Conservation (phyloP, 805 yeast species). For the Schizosaccharomyces cryophilus region DNA sequence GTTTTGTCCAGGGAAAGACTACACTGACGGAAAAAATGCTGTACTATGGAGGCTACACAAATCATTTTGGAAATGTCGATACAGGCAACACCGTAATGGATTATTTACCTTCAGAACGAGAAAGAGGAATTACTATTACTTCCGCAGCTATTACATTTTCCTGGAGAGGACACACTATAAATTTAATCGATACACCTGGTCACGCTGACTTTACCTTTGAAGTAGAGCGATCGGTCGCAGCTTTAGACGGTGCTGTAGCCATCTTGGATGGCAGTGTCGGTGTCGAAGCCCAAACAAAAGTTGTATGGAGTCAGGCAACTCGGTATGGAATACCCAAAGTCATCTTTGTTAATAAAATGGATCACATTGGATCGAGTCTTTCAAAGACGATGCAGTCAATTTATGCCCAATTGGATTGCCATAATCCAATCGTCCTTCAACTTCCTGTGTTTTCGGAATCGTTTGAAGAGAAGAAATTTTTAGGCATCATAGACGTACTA, state of each 20-base stretch:
- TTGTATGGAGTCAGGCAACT: conserved; percentile 64
- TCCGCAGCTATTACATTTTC: conserved; percentile 84
- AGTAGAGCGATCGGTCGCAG: conserved; percentile 69
- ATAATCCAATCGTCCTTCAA: neutral
- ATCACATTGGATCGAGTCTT: conserved; percentile 84
- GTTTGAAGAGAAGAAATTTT: conserved; percentile 23
- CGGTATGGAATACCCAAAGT: conserved; percentile 41
- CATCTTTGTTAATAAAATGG: conserved; percentile 83
- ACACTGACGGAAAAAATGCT: conserved; percentile 92
- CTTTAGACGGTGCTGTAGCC: conserved; percentile 81
- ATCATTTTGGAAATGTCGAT: conserved; percentile 74
- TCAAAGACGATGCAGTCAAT: conserved; percentile 73
- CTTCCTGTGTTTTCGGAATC: conserved; percentile 11
- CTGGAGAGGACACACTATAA: conserved; percentile 50
- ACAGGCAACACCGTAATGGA: conserved; percentile 94
- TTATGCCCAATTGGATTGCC: conserved; percentile 33
- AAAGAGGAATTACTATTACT: conserved; percentile 86
- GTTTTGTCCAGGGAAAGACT: conserved; percentile 40
- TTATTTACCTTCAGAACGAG: conserved; percentile 67
- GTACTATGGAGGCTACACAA: conserved; percentile 63
- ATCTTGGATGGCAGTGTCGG: conserved; percentile 92
- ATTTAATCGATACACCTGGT: conserved; percentile 90
- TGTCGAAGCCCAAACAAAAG: conserved; percentile 93
- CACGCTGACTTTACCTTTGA: conserved; percentile 95
- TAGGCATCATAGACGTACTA: conserved; percentile 55